Percentiles rank a stretch among this genome's conserved stretches.
phyloP scores from a whole-genome alignment of 768 basidiomycete genomes.

The Boletus eberwhitei region DNA sequence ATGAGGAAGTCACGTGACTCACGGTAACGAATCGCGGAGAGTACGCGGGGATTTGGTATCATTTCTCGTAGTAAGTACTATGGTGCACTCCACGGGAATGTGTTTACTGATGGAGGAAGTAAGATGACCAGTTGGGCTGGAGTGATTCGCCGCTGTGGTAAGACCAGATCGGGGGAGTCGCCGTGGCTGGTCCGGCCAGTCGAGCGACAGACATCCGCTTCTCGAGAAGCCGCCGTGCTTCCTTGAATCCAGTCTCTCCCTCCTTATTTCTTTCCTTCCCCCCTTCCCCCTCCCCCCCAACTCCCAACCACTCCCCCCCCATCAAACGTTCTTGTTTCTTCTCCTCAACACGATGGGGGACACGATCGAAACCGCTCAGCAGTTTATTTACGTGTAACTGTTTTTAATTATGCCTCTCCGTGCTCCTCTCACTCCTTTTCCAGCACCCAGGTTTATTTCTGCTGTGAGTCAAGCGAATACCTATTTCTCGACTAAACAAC shows the following conservation, averaged over 20 bases:
- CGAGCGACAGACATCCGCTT: constrained; percentile 24
- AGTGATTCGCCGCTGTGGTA: constrained; percentile 25
- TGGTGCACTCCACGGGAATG: too few species aligned
- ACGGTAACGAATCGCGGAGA: background rate
- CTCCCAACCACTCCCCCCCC: constrained; percentile 10
- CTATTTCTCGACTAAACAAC: constrained; percentile 18
- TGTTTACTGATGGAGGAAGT: constrained; percentile 7
- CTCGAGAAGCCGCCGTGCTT: constrained; percentile 30
- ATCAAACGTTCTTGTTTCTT: constrained; percentile 5
- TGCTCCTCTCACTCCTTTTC: constrained; percentile 11
- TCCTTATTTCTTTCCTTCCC: constrained; percentile 28
- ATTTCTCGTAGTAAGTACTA: too few species aligned
- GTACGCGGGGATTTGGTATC: background rate
- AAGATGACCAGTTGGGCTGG: constrained; percentile 13
- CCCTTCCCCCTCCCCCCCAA: constrained; percentile 1
- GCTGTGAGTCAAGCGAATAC: constrained; percentile 53
- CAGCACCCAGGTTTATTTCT: constrained; percentile 75
- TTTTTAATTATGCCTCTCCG: background rate
- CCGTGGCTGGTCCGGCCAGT: constrained; percentile 21
- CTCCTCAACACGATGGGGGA: constrained; percentile 38
- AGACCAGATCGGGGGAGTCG: constrained; percentile 31
- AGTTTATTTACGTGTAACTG: constrained; percentile 72
- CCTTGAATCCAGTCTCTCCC: constrained; percentile 17
- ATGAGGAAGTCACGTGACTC: constrained; percentile 13
- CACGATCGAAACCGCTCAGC: constrained; percentile 55